Base-by-base conservation (phyloP, 805 yeast species). In the Saccharomycopsis synnaedendra region DNA sequence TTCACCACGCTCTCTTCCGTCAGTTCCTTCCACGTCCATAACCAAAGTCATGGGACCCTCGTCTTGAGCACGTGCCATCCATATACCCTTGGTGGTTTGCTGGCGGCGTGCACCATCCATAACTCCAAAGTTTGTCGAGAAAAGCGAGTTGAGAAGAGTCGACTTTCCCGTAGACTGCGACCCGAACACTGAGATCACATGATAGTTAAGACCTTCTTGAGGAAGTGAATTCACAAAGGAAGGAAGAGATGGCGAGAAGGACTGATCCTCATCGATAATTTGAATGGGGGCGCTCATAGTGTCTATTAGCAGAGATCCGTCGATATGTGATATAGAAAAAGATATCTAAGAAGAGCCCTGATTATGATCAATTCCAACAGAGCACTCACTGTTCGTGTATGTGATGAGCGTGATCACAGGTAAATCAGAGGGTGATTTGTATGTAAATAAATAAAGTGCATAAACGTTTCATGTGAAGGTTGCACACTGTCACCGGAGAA, bases 1-100 rank as follows among this genome's bases (percentile, higher is more conserved):
- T 58, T 93, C 98, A 30, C 97, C 97, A 48, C 97, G 76, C 65
- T 93, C 98, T 51, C 96, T 75, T 43, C 98, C 55, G 66, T 93
- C 98, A 0, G 97, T 89, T 43, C 98, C 98, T 66, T 93, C 98
- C n/a, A 93, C 97, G 61, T 93, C 98, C 74, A 93, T 75, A 2
- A 93, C 94, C 52, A 86, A 73, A 4, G 49, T 40, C 2, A 31
- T 43, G 10, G 54, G 55, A 27, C 67, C 64, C 31, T 75, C 63
- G 34, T 61, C 60, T 36, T 66, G 65, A 0, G 85, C 78, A 55
- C 72, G 76, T 1, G 85, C 82, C 52, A 82, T 61, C 89, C 89
- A 82, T 47, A 81, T 80, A 42, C 94, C 94, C 57, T 82, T 82
- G 1, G 94, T 85, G 54, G 98, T 93, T 62, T 90, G 98, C 57